Conservation (phyloP, 371 early-diverging fungal genomes). For the Sporodiniella umbellata region DNA sequence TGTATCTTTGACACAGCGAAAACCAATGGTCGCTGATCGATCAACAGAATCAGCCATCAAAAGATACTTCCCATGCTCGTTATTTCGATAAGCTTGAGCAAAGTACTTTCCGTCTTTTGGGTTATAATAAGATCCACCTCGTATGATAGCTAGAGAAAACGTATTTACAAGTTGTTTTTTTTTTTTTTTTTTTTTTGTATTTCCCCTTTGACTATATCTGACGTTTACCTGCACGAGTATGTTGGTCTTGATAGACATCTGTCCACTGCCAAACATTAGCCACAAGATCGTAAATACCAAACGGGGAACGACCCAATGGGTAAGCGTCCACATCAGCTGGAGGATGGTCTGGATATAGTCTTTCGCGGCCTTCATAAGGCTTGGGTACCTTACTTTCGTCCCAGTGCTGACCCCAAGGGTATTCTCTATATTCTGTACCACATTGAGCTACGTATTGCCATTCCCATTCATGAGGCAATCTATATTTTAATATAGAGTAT, state of each 20-base stretch:
- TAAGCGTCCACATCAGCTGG: conserved; percentile 28
- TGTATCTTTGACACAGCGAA: conserved; percentile 32
- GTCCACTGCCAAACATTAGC: conserved; percentile 36
- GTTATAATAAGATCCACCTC: conserved; percentile 30
- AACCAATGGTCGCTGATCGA: conserved; percentile 26
- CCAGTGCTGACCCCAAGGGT: conserved; percentile 30
- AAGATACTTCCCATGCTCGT: conserved; percentile 26
- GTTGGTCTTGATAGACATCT: conserved; percentile 28
- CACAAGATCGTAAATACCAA: conserved; percentile 29
- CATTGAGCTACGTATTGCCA: conserved; percentile 33
- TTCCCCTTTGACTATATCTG: too few relatives aligned
- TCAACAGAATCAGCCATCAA: conserved; percentile 27
- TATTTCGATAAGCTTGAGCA: conserved; percentile 30
- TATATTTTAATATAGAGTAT: too few relatives aligned
- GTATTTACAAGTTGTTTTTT: too few relatives aligned
- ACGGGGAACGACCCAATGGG: conserved; percentile 18
- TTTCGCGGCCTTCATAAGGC: conserved; percentile 23
- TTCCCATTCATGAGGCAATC: conserved; percentile 35
- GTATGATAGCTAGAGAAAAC: conserved; percentile 24
- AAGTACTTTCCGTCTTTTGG: conserved; percentile 20
- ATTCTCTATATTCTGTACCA: conserved; percentile 21
- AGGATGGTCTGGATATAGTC: conserved; percentile 28
- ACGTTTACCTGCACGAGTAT: conserved; percentile 21
- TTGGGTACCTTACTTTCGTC: conserved; percentile 21
- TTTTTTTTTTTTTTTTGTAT: too few relatives aligned